These are phyloP conservation scores for Hypoxylon sp. DNA, from an alignment of 2,329 filamentous ascomycete genomes.

Conservation along the genomic window DNA sequence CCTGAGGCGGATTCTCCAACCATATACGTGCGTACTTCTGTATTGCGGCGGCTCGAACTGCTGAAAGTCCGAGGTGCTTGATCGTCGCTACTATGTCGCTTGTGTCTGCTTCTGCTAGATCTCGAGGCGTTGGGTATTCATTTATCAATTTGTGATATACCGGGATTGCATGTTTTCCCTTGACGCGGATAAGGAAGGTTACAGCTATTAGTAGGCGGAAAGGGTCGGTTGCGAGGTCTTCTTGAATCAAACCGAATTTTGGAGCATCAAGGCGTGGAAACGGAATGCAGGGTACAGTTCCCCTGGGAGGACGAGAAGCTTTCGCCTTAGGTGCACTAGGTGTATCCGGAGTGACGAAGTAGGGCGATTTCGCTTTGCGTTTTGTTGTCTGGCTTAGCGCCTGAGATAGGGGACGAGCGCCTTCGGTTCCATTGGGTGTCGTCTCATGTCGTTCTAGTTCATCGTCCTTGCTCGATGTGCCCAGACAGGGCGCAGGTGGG, in stretches of 20 bases:
- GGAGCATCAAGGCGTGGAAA: constrained; percentile 77
- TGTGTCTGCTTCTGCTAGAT: constrained; percentile 71
- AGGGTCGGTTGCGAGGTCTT: constrained; percentile 79
- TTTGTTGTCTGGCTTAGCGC: constrained; percentile 39
- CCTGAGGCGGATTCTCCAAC: constrained; percentile 72
- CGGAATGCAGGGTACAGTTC: constrained; percentile 68
- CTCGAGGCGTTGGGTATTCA: constrained; percentile 75
- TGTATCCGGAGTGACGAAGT: constrained; percentile 49
- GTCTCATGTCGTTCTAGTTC: not conserved
- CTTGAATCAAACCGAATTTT: constrained; percentile 86
- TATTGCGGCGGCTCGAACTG: constrained; percentile 75
- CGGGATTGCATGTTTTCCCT: constrained; percentile 81
- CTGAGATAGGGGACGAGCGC: constrained; percentile 1
- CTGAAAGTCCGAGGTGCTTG: constrained; percentile 78
- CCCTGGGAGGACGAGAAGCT: constrained; percentile 57
- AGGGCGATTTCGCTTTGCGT: constrained; percentile 54
- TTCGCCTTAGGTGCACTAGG: constrained; percentile 44
- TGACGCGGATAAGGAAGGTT: constrained; percentile 87
- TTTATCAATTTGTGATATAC: constrained; percentile 78
- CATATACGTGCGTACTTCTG: constrained; percentile 80
- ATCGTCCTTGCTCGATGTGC: not conserved
- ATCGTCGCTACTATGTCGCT: constrained; percentile 74
- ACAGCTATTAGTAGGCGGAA: constrained; percentile 87
- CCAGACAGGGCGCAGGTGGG: not conserved
- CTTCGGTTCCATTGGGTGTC: not conserved